phyloP scores from a whole-genome alignment of 371 early-diverging fungal species.

The Synchytrium microbalum region DNA sequence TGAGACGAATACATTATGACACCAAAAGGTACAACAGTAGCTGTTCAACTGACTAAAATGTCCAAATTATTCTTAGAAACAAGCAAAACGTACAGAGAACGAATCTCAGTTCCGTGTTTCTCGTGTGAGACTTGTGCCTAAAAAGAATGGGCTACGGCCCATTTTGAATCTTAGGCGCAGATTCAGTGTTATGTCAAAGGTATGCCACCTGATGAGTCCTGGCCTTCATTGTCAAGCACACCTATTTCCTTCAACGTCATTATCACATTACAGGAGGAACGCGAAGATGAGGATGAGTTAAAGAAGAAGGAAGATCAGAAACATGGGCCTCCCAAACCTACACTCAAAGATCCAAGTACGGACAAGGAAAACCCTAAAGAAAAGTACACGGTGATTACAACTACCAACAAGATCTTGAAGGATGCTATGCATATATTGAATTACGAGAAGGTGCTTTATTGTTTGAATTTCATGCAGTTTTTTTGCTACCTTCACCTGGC shows the following conservation, averaged over 20 bases:
- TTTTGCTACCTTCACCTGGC: background rate
- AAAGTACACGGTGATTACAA: too few relatives aligned
- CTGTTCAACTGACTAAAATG: too few relatives aligned
- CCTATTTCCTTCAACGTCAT: constrained; percentile 15
- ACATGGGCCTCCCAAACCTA: too few relatives aligned
- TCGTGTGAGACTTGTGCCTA: constrained; percentile 59
- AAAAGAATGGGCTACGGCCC: constrained; percentile 52
- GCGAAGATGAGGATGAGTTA: constrained; percentile 35
- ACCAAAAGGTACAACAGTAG: constrained; percentile 3
- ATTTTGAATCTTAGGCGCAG: constrained; percentile 53
- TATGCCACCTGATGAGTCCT: constrained; percentile 11
- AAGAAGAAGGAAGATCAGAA: constrained; percentile 32
- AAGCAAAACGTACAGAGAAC: background rate
- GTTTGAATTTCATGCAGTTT: background rate
- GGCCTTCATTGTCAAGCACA: background rate
- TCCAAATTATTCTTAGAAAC: too few relatives aligned
- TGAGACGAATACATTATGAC: constrained; percentile 6
- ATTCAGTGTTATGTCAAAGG: too few relatives aligned
- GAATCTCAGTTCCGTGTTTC: constrained; percentile 36
- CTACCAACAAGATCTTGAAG: constrained; percentile 30
- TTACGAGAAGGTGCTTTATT: constrained; percentile 34
- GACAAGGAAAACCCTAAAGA: too few relatives aligned
- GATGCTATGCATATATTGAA: constrained; percentile 39
- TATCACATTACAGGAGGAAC: constrained; percentile 30
- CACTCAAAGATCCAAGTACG: too few relatives aligned